phyloP scores from a whole-genome alignment of 768 basidiomycete species.

The Nevesoporus exiguus region DNA sequence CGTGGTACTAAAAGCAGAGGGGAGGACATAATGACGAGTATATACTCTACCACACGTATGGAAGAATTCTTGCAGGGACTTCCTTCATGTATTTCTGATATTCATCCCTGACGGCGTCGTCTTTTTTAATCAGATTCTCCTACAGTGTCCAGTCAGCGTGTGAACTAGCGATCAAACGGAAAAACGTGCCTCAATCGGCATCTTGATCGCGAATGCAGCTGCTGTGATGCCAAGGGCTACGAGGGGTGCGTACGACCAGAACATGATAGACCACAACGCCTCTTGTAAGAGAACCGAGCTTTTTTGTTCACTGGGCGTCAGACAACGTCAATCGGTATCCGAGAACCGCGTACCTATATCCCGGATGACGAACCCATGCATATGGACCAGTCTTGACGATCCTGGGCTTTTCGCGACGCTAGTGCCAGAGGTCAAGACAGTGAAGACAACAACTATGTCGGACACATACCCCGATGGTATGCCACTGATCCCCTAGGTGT shows the following conservation, averaged over 20 bases:
- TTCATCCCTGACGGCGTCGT: conserved; percentile 18
- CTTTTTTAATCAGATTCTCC: conserved; percentile 29
- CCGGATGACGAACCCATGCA: conserved; percentile 33
- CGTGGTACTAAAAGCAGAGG: no score
- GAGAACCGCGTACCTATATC: conserved; percentile 22
- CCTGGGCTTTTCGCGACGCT: conserved; percentile 30
- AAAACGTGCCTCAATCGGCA: conserved; percentile 30
- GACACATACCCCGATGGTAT: conserved; percentile 23
- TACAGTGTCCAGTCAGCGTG: neutral
- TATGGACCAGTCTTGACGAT: conserved; percentile 34
- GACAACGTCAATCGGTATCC: neutral
- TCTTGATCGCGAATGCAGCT: conserved; percentile 26
- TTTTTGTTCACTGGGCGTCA: neutral
- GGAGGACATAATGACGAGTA: neutral
- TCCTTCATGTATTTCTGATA: conserved; percentile 28
- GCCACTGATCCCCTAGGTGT: conserved; percentile 28
- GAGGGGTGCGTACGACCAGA: conserved; percentile 32
- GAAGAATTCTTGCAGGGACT: conserved; percentile 28
- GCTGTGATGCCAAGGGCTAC: conserved; percentile 16
- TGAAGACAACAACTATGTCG: accelerated
- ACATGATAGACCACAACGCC: conserved; percentile 20
- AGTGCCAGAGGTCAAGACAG: neutral
- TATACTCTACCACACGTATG: conserved; percentile 21
- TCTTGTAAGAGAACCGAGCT: conserved; percentile 20
- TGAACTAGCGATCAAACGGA: neutral